Percentiles rank a stretch among this genome's conserved stretches.
Evolutionary conservation across 2,329 filamentous ascomycete genomes (phyloP).

Genomic region (Botrytis elliptica): DNA sequence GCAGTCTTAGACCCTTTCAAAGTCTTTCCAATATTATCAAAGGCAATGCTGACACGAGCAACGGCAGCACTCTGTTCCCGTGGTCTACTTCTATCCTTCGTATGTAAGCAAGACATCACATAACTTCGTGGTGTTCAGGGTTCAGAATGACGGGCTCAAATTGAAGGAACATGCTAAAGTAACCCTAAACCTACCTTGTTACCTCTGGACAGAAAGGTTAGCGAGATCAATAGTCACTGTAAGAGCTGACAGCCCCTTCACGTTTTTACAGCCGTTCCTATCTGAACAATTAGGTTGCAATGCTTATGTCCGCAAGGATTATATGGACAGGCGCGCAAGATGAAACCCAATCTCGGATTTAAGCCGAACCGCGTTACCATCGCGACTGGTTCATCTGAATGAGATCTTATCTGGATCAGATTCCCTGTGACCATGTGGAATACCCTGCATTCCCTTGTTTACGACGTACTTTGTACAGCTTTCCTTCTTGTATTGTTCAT

Average conservation of each 20-base stretch:
- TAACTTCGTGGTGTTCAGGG: not conserved
- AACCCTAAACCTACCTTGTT: not conserved
- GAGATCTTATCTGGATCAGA: slow-evolving; percentile 1
- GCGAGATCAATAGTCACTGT: not conserved
- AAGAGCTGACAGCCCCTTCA: not conserved
- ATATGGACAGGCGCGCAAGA: not conserved
- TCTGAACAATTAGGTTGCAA: not conserved
- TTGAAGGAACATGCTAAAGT: not conserved
- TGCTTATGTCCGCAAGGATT: not conserved
- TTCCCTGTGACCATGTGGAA: slow-evolving; percentile 3
- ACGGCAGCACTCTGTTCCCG: not conserved
- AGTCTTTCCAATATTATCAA: not conserved
- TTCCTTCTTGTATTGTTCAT: not conserved
- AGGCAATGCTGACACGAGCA: not conserved
- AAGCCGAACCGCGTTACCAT: slow-evolving; percentile 7
- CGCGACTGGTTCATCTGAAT: not conserved
- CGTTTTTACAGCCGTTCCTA: not conserved
- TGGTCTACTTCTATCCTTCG: not conserved
- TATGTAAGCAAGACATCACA: not conserved
- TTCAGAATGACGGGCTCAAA: not conserved
- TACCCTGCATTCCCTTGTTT: not conserved
- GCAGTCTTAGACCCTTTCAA: not conserved
- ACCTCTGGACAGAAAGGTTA: not conserved
- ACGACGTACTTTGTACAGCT: not conserved
- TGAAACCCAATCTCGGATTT: not conserved